phyloP scores from a whole-genome alignment of 805 yeast genomes.

The Groenewaldozyma salmanticensis region DNA sequence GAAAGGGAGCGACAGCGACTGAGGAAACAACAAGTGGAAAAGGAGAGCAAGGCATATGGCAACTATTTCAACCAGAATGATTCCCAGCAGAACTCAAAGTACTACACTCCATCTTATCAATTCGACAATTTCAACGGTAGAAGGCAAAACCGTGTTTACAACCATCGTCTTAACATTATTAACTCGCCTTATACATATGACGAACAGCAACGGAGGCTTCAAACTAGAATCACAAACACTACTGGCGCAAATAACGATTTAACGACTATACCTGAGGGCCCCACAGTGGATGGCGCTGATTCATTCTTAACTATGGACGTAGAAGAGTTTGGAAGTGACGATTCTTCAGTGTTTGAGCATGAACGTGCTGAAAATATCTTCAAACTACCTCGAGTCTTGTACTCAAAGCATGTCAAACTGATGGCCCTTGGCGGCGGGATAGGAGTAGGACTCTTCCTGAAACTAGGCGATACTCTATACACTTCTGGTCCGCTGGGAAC shows the following conservation, averaged over 20 bases:
- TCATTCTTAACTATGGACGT: conserved; percentile 21
- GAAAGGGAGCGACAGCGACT: conserved; percentile 8
- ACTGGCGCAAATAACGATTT: neutral
- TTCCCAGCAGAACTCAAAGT: neutral
- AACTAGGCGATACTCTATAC: conserved; percentile 62
- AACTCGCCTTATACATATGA: conserved; percentile 15
- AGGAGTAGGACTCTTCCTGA: conserved; percentile 65
- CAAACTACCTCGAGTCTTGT: conserved; percentile 42
- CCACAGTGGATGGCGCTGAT: conserved; percentile 10
- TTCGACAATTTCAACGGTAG: conserved; percentile 19
- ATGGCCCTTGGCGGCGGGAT: conserved; percentile 70
- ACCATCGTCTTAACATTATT: conserved; percentile 16
- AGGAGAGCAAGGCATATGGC: conserved; percentile 12
- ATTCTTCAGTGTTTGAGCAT: conserved; percentile 9
- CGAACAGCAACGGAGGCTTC: conserved; percentile 5
- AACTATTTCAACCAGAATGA: conserved; percentile 15
- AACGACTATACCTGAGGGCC: conserved; percentile 2
- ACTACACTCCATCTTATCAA: conserved; percentile 12
- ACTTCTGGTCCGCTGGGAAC: conserved; percentile 75
- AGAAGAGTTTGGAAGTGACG: conserved; percentile 18
- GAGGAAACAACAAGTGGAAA: conserved; percentile 3
- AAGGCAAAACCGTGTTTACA: conserved; percentile 16
- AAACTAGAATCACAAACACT: neutral
- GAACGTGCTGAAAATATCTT: conserved; percentile 8
- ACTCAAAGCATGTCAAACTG: conserved; percentile 63